Conservation (phyloP, 2,329 filamentous ascomycete genomes). For the Tolypocladium nubicola region DNA sequence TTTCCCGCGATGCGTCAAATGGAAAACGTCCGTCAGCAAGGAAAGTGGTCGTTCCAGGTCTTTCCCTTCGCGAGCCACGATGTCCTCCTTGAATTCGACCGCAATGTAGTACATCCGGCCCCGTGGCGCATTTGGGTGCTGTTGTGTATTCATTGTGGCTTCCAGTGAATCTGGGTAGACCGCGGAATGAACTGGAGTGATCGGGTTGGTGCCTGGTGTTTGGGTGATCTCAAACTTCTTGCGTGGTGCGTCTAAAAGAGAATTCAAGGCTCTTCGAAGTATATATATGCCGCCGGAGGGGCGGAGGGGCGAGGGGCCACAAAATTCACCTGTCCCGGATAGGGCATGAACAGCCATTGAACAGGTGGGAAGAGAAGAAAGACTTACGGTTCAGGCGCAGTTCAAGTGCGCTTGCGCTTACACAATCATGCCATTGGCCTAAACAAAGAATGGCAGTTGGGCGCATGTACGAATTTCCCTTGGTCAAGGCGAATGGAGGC, state of each 20-base stretch:
- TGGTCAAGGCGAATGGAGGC: too few relatives aligned
- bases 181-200: too few relatives aligned
- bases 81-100: background rate
- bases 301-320: background rate
- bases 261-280: background rate
- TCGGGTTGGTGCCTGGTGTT: too few relatives aligned
- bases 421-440: background rate
- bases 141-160: background rate
- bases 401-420: background rate
- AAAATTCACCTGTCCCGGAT: fast-evolving
- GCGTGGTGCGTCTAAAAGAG: too few relatives aligned
- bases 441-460: background rate
- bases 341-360: background rate
- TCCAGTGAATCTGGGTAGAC: background rate
- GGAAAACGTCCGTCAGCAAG: background rate
- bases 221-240: too few relatives aligned
- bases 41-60: background rate
- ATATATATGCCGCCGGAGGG: background rate
- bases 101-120: background rate
- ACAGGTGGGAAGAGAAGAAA: background rate
- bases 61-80: background rate
- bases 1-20: background rate
- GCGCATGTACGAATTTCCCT: too few relatives aligned
- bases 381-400: background rate
- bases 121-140: background rate